Evolutionary conservation across 768 basidiomycete species (phyloP).

Genomic region (Pleurotus tuber-regium): DNA sequence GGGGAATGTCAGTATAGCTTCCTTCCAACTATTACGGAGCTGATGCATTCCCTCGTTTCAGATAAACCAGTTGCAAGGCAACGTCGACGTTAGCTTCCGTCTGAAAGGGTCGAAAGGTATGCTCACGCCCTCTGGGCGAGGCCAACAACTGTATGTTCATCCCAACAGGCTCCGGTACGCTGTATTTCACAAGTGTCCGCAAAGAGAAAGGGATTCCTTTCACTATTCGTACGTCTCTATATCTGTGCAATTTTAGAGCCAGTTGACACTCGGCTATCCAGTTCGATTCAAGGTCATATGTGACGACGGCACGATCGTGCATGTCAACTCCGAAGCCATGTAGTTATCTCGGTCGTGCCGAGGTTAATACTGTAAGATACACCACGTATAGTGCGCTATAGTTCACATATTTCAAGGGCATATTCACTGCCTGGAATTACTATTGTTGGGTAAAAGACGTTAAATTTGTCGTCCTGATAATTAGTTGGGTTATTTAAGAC

Average conservation of each 20-base stretch:
- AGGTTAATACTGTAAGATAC: too few relatives aligned
- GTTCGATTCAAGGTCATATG: constrained; percentile 69
- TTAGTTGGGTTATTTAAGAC: neutral
- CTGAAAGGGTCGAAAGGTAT: constrained; percentile 69
- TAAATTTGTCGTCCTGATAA: neutral
- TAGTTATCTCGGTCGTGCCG: neutral
- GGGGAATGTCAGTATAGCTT: constrained; percentile 52
- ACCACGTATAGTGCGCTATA: too few relatives aligned
- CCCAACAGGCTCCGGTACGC: constrained; percentile 60
- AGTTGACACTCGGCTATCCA: constrained; percentile 21
- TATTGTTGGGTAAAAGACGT: too few relatives aligned
- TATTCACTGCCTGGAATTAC: too few relatives aligned
- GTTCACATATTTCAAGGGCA: too few relatives aligned
- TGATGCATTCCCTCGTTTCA: constrained; percentile 23
- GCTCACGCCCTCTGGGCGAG: constrained; percentile 13
- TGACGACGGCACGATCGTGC: constrained; percentile 53
- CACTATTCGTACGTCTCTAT: constrained; percentile 54
- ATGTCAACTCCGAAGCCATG: constrained; percentile 28
- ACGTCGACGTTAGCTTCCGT: constrained; percentile 75
- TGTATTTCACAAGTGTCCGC: constrained; percentile 83
- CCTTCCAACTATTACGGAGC: neutral
- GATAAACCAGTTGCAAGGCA: constrained; percentile 75
- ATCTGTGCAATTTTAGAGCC: neutral
- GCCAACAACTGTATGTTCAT: neutral
- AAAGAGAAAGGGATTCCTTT: constrained; percentile 71